Percentiles rank a stretch among this genome's conserved stretches.
Conservation (phyloP, 768 basidiomycete genomes). For the Clavulina sp. region DNA sequence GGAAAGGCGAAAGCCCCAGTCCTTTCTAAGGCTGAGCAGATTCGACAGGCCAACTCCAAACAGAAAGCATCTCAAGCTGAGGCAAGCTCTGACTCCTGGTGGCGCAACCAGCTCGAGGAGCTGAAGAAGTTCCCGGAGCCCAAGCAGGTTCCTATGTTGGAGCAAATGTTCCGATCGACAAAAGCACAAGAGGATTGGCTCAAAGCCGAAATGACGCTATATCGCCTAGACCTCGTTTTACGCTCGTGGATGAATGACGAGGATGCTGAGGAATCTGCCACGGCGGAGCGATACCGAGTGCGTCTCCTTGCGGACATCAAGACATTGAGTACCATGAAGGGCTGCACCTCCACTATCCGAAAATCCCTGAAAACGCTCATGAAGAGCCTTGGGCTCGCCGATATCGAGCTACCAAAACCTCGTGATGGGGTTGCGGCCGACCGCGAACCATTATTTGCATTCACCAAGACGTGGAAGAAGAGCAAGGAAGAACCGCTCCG, state of each 20-base stretch:
- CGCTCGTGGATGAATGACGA: constrained; percentile 34
- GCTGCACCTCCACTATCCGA: constrained; percentile 18
- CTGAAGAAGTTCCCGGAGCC: constrained; percentile 20
- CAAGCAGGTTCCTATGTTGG: constrained; percentile 21
- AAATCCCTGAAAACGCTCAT: constrained; percentile 17
- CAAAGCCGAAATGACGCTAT: constrained; percentile 35
- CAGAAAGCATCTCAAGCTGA: constrained; percentile 24
- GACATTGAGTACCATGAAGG: constrained; percentile 8
- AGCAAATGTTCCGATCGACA: constrained; percentile 29
- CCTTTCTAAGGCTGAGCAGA: too few relatives aligned
- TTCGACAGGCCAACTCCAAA: constrained; percentile 30
- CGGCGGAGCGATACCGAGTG: constrained; percentile 31
- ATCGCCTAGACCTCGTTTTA: constrained; percentile 34
- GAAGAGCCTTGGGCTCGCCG: constrained; percentile 30
- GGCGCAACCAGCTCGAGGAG: constrained; percentile 29
- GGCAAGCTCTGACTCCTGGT: constrained; percentile 35
- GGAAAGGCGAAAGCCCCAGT: constrained; percentile 16
- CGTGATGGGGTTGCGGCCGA: constrained; percentile 14
- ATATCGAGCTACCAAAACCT: constrained; percentile 19
- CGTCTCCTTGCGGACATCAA: constrained; percentile 32
- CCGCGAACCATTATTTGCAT: constrained; percentile 30
- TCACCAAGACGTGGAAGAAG: constrained; percentile 26
- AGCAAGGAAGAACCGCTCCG: constrained; percentile 17
- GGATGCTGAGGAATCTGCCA: constrained; percentile 20
- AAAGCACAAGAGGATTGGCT: constrained; percentile 27